Evolutionary conservation across 208 protist genomes (phyloP).

Genomic region (Trypanosoma theileri): DNA sequence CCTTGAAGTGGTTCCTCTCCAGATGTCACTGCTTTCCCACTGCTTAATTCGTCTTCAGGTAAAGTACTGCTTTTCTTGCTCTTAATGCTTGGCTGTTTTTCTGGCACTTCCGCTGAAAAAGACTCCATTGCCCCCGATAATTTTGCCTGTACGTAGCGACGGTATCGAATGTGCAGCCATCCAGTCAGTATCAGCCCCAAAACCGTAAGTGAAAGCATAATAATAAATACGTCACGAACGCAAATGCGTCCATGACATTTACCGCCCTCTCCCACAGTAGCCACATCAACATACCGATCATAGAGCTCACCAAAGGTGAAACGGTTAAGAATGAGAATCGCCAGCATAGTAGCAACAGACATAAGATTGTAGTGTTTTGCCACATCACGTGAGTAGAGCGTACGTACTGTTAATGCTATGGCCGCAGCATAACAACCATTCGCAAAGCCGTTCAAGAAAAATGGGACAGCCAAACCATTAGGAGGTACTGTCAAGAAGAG

Average conservation of each 20-base stretch:
- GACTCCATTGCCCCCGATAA: neutral
- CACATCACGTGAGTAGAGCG: slow-evolving; percentile 63
- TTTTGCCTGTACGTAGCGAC: neutral
- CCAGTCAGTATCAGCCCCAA: slow-evolving; percentile 40
- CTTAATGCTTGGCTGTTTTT: too few species aligned
- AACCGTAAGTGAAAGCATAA: slow-evolving; percentile 43
- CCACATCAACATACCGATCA: slow-evolving; percentile 39
- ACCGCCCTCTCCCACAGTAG: slow-evolving; percentile 17
- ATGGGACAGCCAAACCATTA: slow-evolving; percentile 44
- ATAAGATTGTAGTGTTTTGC: slow-evolving; percentile 78
- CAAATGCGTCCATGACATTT: slow-evolving; percentile 57
- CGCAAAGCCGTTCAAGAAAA: slow-evolving; percentile 51
- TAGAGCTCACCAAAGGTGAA: slow-evolving; percentile 67
- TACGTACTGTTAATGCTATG: slow-evolving; percentile 61
- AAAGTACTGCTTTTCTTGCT: too few species aligned
- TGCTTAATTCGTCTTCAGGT: too few species aligned
- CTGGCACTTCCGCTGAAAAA: neutral
- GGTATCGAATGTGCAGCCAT: slow-evolving; percentile 57
- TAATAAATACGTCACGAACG: slow-evolving; percentile 50
- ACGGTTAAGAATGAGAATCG: slow-evolving; percentile 56
- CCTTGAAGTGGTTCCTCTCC: too few species aligned
- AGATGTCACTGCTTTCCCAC: too few species aligned
- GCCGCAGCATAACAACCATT: slow-evolving; percentile 64
- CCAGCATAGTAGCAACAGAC: slow-evolving; percentile 41
- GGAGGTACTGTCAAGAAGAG: slow-evolving; percentile 44